Percentiles rank a stretch among this genome's conserved stretches.
Conservation (phyloP, 192 early-diverging fungal species). For the Coemansia sp. region DNA sequence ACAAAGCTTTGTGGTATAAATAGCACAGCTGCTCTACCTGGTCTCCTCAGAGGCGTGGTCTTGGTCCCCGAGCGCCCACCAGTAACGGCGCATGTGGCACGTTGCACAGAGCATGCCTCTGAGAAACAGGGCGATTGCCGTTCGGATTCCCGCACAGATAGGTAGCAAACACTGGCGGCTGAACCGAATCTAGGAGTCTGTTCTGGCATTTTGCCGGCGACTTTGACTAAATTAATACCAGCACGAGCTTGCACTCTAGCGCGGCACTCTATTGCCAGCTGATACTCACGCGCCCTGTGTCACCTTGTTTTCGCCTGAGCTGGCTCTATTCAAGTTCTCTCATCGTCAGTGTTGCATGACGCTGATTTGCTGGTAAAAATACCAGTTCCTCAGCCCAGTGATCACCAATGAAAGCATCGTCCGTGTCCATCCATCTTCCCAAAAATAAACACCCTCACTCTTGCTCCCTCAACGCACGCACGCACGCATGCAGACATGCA, state of each 20-base stretch:
- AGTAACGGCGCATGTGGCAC: not conserved
- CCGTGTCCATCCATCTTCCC: not conserved
- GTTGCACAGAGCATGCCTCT: not conserved
- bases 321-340: not conserved
- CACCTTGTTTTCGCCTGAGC: not conserved
- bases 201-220: not conserved
- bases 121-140: not conserved
- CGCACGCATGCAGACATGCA: not conserved
- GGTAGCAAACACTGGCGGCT: not conserved
- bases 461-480: not conserved
- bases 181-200: not conserved
- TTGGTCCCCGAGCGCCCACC: not conserved
- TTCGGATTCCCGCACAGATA: slow-evolving; percentile 5
- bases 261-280: not conserved
- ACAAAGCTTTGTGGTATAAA: slow-evolving; percentile 1
- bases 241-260: not conserved
- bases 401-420: not conserved
- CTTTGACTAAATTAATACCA: not conserved
- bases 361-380: slow-evolving; percentile 3
- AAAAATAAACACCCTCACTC: slow-evolving; percentile 1
- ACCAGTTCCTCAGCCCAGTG: slow-evolving; percentile 8
- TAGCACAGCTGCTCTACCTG: not conserved
- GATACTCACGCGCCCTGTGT: not conserved
- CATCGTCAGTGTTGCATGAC: not conserved
- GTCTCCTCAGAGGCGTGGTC: not conserved